Base-by-base conservation (phyloP, 2,329 filamentous ascomycete species). In the Pseudocercospora ulei region DNA sequence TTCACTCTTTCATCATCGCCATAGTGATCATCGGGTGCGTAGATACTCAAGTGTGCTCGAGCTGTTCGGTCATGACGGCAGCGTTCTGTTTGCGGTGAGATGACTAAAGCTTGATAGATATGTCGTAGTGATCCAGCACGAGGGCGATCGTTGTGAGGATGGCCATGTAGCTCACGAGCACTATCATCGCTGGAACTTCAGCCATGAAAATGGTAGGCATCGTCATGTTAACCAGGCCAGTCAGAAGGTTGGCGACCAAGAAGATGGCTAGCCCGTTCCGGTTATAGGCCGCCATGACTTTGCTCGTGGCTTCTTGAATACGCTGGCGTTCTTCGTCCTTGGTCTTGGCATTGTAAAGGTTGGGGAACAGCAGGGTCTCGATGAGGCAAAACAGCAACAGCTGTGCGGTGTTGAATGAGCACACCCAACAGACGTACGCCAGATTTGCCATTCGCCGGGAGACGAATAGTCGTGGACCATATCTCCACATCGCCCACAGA, bases 361-460 rank as follows among this genome's bases (percentile, higher is more conserved):
- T 66, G 0, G 84, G 82, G 60, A 94, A 93, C 60, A 87, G 78
- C 2, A 82, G 16, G 2, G 73, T 78, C 60, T 98, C 88, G 14
- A 90, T 71, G 8, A 78, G 58, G 54, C 78, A 86, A 60, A 88
- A 94, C 1, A 80, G 70, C 5, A 83, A 67, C 6, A 98, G 68
- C 58, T 94, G 85, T n/a, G 72, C 69, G 45, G 75, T 79, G 65
- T 96, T 98, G 68, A 90, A 95, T 2, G 84, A 80, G n/a, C 78
- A 73, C 5, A 93, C 80, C 86, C 88, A 96, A 28, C 94, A 68
- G 27, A 96, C 73, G 59, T 98, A 98, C 0, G 90, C 86, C 46
- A 95, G 70, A 55, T 98, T 98, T 5, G 88, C 90, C 41, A 96
- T 68, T 1, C 90, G 79, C 12, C 90, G 80, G 4, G 90, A 96